Conservation (phyloP, 176 grass and related monocot genomes). For the Dendrocalamus sinicus region DNA sequence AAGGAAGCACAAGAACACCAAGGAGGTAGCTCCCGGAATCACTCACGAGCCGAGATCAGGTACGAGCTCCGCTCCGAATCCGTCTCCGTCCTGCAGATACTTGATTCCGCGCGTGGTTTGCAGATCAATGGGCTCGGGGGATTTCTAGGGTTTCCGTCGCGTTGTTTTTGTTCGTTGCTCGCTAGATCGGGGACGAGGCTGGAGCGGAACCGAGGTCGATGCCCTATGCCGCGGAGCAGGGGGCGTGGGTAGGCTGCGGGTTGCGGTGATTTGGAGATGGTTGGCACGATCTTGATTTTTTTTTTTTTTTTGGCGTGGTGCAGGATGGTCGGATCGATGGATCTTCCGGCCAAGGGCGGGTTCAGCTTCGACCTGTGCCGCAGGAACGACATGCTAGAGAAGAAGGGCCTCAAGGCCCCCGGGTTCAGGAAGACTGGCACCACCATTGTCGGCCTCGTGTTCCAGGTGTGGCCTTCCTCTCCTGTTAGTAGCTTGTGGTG, state of each 20-base stretch:
- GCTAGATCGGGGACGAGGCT: not conserved
- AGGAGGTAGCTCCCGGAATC: not conserved
- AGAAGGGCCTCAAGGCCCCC: constrained; percentile 67
- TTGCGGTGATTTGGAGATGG: not conserved
- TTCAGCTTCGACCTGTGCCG: constrained; percentile 81
- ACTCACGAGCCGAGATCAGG: constrained; percentile 31
- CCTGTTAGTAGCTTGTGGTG: not conserved
- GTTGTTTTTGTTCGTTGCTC: not conserved
- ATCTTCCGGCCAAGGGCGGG: constrained; percentile 79
- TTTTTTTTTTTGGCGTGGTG: not conserved
- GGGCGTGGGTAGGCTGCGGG: not conserved
- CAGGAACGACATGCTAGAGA: constrained; percentile 71
- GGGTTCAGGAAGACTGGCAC: constrained; percentile 85
- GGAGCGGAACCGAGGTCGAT: not conserved
- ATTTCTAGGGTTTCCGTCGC: constrained; percentile 23
- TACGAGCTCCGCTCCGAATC: not conserved
- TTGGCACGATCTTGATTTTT: not conserved
- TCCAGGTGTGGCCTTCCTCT: constrained; percentile 49
- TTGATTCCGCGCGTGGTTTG: not conserved
- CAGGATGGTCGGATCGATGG: constrained; percentile 70
- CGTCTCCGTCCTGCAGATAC: not conserved
- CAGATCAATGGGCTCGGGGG: not conserved
- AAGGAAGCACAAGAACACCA: not conserved
- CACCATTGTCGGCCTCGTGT: constrained; percentile 91
- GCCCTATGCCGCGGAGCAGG: not conserved